Evolutionary conservation across 257 asterid genomes (phyloP).

Genomic region (Knoxia roxburghii): DNA sequence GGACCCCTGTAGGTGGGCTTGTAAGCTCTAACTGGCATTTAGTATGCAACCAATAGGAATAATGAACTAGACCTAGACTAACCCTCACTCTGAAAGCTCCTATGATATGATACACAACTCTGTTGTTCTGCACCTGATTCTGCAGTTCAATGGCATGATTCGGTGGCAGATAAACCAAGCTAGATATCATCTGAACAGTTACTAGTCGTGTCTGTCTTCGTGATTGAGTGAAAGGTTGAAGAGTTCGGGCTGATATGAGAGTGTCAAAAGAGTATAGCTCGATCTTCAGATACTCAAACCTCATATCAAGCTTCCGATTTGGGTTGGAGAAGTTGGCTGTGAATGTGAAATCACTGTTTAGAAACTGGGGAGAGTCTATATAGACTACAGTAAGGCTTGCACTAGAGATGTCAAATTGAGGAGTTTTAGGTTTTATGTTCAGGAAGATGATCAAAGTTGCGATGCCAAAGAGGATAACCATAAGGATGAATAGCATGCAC

Average conservation of each 20-base stretch:
- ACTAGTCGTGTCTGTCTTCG: constrained; percentile 40
- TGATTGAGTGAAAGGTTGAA: constrained; percentile 50
- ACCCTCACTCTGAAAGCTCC: constrained; percentile 58
- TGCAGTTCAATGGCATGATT: constrained; percentile 54
- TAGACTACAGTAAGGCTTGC: constrained; percentile 52
- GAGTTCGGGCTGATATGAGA: constrained; percentile 41
- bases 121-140: constrained; percentile 54
- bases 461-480: constrained; percentile 64
- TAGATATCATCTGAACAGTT: constrained; percentile 54
- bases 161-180: constrained; percentile 56
- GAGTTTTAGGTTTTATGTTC: constrained; percentile 54
- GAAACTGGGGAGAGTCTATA: constrained; percentile 41
- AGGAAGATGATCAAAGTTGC: constrained; percentile 51
- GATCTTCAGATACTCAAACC: constrained; percentile 48
- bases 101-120: constrained; percentile 46
- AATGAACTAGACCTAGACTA: constrained; percentile 52
- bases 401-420: constrained; percentile 58
- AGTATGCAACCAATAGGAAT: constrained; percentile 64
- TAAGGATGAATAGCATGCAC: constrained; percentile 60
- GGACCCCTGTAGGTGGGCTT: constrained; percentile 66
- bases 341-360: constrained; percentile 53
- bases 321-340: constrained; percentile 83
- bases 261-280: constrained; percentile 59
- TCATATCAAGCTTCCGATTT: constrained; percentile 56
- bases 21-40: constrained; percentile 74